Base-by-base conservation (phyloP, 176 grass and related monocot species). In the Pontederia crassipes region DNA sequence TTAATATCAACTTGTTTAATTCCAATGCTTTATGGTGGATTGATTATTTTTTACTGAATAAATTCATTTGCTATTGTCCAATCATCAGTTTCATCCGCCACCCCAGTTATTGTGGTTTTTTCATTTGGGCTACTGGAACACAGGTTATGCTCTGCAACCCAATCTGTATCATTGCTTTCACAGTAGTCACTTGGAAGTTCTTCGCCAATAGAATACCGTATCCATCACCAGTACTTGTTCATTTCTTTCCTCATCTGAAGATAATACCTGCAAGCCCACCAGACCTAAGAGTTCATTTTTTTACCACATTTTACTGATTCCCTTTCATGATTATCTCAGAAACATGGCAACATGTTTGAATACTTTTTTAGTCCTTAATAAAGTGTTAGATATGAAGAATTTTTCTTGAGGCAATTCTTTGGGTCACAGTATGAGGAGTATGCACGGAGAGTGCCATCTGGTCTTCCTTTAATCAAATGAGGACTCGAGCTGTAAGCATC, bases 371-470 rank as follows among this genome's bases (percentile, higher is more conserved):
- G 8, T 88, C 80, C 77, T 95, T 88, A 52, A 89, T 58, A 32
- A 45, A 58, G 61, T 14, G 80, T 24, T 67, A 98, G 93, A 62
- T 86, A 89, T 59, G 93, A 98, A 73, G 93, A 98, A 53, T 92
- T 79, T 88, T 98, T 89, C 84, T 86, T 98, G 82, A 92, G 76
- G 68, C 81, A 92, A 72, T 98, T 98, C 61, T 98, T 98, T 69
- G 84, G 93, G 2, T 46, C 24, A 32, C 74, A 79, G 45, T 98
- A 98, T 1, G 65, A 74, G 29, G 87, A 98, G 71, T 98, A 98
- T 32, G 66, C 81, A 76, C 51, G 2, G 60, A 80, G 70, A 47
- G 81, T 92, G 9, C 87, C 78, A 53, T 98, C 87, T 18, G 93
- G 93, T 59, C 67, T 98, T 49, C 93, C 84, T 55, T 98, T 98